Evolutionary conservation across 768 basidiomycete species (phyloP), one percentile per base, ranked within the genome.

Genomic region (Lactifluus pinguis): DNA sequence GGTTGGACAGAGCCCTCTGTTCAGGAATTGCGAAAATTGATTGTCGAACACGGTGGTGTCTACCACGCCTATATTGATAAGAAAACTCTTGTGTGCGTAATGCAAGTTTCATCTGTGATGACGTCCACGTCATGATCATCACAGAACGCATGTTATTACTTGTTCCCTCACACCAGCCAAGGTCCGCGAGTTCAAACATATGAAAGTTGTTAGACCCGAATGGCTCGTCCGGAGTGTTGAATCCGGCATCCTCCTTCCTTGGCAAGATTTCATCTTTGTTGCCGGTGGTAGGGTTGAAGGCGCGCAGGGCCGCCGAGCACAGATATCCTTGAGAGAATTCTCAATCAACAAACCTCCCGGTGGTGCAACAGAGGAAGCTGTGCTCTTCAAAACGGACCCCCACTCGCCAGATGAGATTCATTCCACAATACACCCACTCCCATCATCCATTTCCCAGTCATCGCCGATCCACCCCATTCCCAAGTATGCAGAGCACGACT

Each of bases 101-200:
- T 59, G n/a, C 48, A 53, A 34, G 53, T 17, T n/a, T 55, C 21
- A 14, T 44, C 17, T 59, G 47, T 56, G 17, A 45, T 19, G 15
- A 44, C 41, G 6, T 13, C 7, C 38, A 34, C 34, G 29, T 8
- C 10, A 25, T 54, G 39, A 14, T 25, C 32, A 66, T 14, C 50
- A 44, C 67, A 92, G 90, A 34, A 95, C 94, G 0, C 94, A 97
- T 70, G 86, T 99, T 66, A 77, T 99, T 53, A 95, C 97, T 4
- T 88, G 87, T 65, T 88, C 90, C 36, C 80, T 99, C 48, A 98
- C 95, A 0, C 87, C 92, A 0, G 84, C 85, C 45, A 99, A 98
- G 73, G 80, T 92, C 48, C 82, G 82, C 21, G 93, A 95, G 67
- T 98, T 94, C 72, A 81, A 86, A 71, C 72, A 86, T 45, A 89